Percentiles rank a stretch among this genome's conserved stretches.
phyloP scores from a whole-genome alignment of 2,329 filamentous ascomycete genomes.

The Ophiosphaerella narmari region DNA sequence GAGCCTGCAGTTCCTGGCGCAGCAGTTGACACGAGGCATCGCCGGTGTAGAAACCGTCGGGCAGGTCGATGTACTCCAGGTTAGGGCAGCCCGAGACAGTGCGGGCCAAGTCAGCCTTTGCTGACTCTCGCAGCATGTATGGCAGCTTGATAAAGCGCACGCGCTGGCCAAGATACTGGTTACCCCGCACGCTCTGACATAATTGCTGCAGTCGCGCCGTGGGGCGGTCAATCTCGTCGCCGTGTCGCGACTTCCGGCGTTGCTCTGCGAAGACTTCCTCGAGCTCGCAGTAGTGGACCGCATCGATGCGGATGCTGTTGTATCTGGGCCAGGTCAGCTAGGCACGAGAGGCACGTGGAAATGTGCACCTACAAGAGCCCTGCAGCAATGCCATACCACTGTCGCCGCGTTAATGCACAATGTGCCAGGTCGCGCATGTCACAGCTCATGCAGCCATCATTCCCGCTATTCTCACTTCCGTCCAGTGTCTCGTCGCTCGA shows the following conservation, averaged over 20 bases:
- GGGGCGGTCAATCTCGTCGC: constrained; percentile 79
- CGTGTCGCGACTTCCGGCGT: constrained; percentile 66
- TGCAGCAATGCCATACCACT: constrained; percentile 68
- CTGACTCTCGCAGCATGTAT: constrained; percentile 92
- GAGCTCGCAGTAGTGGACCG: constrained; percentile 90
- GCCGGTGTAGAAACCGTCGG: constrained; percentile 83
- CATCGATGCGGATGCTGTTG: constrained; percentile 87
- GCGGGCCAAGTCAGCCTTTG: constrained; percentile 80
- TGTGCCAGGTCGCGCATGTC: constrained; percentile 86
- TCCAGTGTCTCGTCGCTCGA: constrained; percentile 71
- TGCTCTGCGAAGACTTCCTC: constrained; percentile 80
- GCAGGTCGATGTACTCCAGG: constrained; percentile 86
- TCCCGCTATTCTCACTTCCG: constrained; percentile 77
- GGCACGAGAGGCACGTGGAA: background rate
- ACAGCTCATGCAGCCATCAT: constrained; percentile 89
- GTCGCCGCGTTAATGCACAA: constrained; percentile 73
- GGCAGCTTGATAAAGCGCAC: constrained; percentile 85
- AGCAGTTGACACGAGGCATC: constrained; percentile 76
- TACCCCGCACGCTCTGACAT: constrained; percentile 79
- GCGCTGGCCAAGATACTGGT: constrained; percentile 68
- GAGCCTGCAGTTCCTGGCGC: constrained; percentile 80
- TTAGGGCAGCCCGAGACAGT: constrained; percentile 85
- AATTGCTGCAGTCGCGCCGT: constrained; percentile 76
- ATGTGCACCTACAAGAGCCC: constrained; percentile 63
- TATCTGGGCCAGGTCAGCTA: constrained; percentile 61